Conservation (phyloP, 2,329 filamentous ascomycete genomes). For the Colletotrichum gigasporum region DNA sequence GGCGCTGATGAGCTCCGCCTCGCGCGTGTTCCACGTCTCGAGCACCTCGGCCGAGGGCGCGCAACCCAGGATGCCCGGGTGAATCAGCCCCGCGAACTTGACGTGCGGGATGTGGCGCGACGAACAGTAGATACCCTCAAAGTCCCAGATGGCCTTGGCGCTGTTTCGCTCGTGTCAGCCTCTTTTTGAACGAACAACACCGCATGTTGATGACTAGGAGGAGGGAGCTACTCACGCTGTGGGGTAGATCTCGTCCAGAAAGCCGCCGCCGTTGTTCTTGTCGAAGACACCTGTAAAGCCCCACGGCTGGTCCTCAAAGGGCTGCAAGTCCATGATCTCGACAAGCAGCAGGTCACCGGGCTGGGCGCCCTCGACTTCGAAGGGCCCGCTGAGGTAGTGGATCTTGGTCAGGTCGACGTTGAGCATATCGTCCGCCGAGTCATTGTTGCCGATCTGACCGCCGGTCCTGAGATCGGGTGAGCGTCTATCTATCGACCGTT, state of each 20-base stretch:
- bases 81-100: constrained; percentile 88
- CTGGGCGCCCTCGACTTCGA: constrained; percentile 84
- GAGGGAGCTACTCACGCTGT: constrained; percentile 66
- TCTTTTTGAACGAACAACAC: neutral
- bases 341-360: constrained; percentile 87
- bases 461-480: constrained; percentile 59
- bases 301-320: constrained; percentile 86
- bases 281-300: constrained; percentile 89
- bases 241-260: constrained; percentile 87
- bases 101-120: constrained; percentile 89
- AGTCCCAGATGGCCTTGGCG: constrained; percentile 69
- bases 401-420: constrained; percentile 86
- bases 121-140: constrained; percentile 74
- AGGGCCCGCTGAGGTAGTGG: constrained; percentile 90
- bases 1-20: constrained; percentile 79
- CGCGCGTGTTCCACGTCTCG: constrained; percentile 83
- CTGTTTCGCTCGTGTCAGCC: constrained; percentile 33
- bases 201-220: neutral
- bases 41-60: constrained; percentile 84
- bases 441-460: constrained; percentile 89
- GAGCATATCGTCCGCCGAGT: constrained; percentile 87
- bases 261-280: constrained; percentile 85
- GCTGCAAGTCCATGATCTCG: constrained; percentile 94
- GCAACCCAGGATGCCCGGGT: constrained; percentile 90
- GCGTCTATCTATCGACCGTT: neutral